These are phyloP conservation scores for Mediolabrus comicus DNA, from an alignment of 108 stramenopile genomes.

Conservation along the genomic window DNA sequence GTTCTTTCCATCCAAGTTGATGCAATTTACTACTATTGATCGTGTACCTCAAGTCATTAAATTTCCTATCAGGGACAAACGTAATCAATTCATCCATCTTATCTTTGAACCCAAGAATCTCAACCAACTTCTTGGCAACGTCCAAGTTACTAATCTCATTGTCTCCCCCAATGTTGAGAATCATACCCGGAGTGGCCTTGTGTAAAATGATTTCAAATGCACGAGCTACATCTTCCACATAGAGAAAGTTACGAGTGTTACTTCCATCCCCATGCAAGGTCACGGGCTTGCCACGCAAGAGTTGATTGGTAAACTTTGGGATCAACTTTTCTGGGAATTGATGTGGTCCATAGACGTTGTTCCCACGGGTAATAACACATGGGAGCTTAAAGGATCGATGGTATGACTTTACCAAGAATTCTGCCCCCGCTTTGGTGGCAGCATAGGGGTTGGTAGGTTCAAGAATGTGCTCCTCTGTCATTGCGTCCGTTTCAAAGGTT, in stretches of 20 bases:
- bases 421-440: conserved; percentile 99
- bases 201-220: conserved; percentile 97
- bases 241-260: conserved; percentile 97
- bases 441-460: conserved; percentile 99
- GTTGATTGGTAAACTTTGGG: conserved; percentile 98
- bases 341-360: conserved; percentile 99
- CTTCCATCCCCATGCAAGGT: conserved; percentile 97
- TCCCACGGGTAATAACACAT: conserved; percentile 95
- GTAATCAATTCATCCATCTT: conserved; percentile 72
- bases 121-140: conserved; percentile 86
- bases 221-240: conserved; percentile 94
- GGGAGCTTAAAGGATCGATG: conserved; percentile 92
- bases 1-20: conserved; percentile 91
- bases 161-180: conserved; percentile 98
- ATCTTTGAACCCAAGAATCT: conserved; percentile 70
- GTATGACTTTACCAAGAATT: conserved; percentile 95
- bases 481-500: conserved; percentile 89
- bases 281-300: conserved; percentile 82
- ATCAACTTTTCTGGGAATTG: conserved; percentile 99
- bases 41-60: conserved; percentile 99
- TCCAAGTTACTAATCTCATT: conserved; percentile 89
- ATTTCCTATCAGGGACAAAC: conserved; percentile 94
- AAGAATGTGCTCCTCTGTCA: conserved; percentile 95
- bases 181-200: conserved; percentile 87
- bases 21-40: conserved; percentile 89